Conservation (phyloP, 169 alveolate genomes). For the Cardiosporidium cionae region DNA sequence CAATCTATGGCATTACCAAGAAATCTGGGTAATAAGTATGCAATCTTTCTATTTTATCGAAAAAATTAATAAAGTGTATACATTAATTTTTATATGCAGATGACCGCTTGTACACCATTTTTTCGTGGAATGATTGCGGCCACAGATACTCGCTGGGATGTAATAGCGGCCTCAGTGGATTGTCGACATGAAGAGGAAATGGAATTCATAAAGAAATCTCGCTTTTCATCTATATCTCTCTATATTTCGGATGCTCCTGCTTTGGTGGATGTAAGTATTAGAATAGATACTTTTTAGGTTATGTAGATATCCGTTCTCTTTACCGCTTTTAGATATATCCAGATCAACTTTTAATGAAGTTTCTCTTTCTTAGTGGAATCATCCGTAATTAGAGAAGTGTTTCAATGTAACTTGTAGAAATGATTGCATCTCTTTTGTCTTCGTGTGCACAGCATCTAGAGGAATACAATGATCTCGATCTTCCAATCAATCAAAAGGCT, state of each 20-base stretch:
- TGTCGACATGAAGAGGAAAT: constrained; percentile 82
- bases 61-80: no score
- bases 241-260: constrained; percentile 70
- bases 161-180: constrained; percentile 80
- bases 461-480: constrained; percentile 68
- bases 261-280: constrained; percentile 1
- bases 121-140: constrained; percentile 80
- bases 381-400: neutral
- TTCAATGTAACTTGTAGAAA: no score
- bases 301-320: neutral
- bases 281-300: neutral
- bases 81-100: no score
- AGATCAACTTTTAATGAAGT: neutral
- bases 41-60: no score
- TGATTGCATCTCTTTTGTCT: no score
- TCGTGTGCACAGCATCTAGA: constrained; percentile 19
- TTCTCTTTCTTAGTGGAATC: neutral
- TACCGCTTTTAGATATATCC: neutral
- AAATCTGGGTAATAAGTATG: no score
- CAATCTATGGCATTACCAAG: no score
- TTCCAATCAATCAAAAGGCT: constrained; percentile 62
- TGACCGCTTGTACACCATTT: constrained; percentile 86
- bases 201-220: constrained; percentile 64
- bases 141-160: constrained; percentile 85
- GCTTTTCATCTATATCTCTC: constrained; percentile 79